Base-by-base conservation (phyloP, 1,139 yeast species). In the Taphrina deformans region DNA sequence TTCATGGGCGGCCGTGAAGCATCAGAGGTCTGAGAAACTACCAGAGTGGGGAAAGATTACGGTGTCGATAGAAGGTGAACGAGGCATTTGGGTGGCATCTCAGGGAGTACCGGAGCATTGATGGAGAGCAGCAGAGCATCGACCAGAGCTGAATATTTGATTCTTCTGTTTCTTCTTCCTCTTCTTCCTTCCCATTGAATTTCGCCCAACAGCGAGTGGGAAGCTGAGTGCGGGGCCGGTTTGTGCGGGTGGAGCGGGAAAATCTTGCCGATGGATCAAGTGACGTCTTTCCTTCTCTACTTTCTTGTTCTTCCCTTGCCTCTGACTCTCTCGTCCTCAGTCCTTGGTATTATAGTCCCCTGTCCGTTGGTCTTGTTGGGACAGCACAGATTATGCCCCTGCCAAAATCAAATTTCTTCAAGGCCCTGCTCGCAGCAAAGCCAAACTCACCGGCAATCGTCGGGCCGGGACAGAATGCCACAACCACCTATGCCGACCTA, bases 321-420 rank as follows among this genome's bases (percentile, higher is more conserved):
- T n/a, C n/a, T 29, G 33, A 29, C 9, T 29, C 33, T 29, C 33
- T 29, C 33, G 9, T 29, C 6, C 33, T n/a, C n/a, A n/a, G n/a
- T n/a, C n/a, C n/a, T n/a, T n/a, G n/a, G n/a, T n/a, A n/a, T n/a
- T n/a, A n/a, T n/a, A n/a, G n/a, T n/a, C n/a, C n/a, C n/a, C n/a
- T n/a, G n/a, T n/a, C n/a, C n/a, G n/a, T n/a, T n/a, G n/a, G n/a
- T n/a, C n/a, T n/a, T n/a, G n/a, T n/a, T n/a, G n/a, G n/a, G n/a
- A n/a, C n/a, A n/a, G n/a, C 18, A 38, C 21, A 26, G 16, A 27
- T 12, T 14, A 53, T 53, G 58, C 23, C 48, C 1, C 31, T 53
- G 7, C 58, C 58, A n/a, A 38, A 35, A 10, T 38, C 48, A 26
- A 23, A n/a, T 31, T 53, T 53, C 48, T 53, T 53, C 58, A 23